Evolutionary conservation across 2,329 filamentous ascomycete species (phyloP), one percentile per base, ranked within the genome.

Genomic region (Didymella segeticola): DNA sequence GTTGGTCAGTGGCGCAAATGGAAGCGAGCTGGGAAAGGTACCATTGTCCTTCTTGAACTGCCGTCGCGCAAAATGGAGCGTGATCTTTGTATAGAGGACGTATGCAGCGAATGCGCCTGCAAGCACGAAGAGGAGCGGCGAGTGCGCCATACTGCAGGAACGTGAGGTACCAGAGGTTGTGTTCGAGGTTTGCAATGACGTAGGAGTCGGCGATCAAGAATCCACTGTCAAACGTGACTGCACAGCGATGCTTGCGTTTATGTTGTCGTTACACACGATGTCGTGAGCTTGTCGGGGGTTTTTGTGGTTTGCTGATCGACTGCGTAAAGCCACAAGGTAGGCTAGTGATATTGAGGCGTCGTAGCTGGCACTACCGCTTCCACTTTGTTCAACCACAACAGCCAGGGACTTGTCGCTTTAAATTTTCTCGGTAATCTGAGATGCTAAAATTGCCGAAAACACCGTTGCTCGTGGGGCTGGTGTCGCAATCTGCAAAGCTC

Each of bases 21-120:
- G 19, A n/a, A 8, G 12, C 5, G 7, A 17, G n/a, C 5, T 11
- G 5, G 7, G 14, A 42, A 45, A 8, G n/a, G n/a, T 36, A 49
- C 51, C 80, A 62, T 82, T 73, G 25, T 74, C 69, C 17, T 69
- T 71, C 48, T 69, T 75, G 42, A 78, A 65, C 11, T 67, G 69
- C 34, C 73, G 69, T 12, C 78, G 75, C 38, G 57, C 62, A 43
- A 71, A 60, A 56, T 74, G 75, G 2, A 75, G 63, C 3, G 68
- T 63, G 34, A 78, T 52, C 6, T 65, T 62, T 14, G 64, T 68
- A 59, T 71, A 73, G 45, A 74, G 19, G 36, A 73, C 43, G 60
- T 75, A 78, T 39, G 70, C 54, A 5, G 74, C 19, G 39, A 75
- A 70, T 25, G 71, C 54, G 31, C 67, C 62, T 8, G 62, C 63